Base-by-base conservation (phyloP, 805 yeast genomes). In the Saccharomycopsis fibuligera region DNA sequence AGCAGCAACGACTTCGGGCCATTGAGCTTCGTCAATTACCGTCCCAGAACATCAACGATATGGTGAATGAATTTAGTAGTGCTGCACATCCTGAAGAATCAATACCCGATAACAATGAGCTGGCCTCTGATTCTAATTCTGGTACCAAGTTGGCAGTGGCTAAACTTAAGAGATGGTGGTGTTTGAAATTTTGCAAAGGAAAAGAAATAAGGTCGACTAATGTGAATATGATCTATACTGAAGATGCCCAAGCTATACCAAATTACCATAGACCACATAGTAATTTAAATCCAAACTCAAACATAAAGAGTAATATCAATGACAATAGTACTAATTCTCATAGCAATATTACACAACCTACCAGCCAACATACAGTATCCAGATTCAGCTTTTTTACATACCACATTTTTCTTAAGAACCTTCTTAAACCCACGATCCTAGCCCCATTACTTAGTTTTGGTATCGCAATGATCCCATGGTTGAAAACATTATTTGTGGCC, bases 401-500 rank as follows among this genome's bases (percentile, higher is more conserved):
- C 57, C 54, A 45, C 27, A 64, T 66, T 48, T 58, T 72, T 31
- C 22, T 66, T 5, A 66, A 74, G 45, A 84, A 81, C 60, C 76
- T 81, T 48, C 56, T 68, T 23, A 72, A 88, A 30, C 95, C 96
- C 0, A 84, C 81, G 17, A 83, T 95, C 0, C 53, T 84, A 3
- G 70, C 89, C 0, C 72, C 88, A 12, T 68, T 90, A 6, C 45
- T 81, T 0, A 73, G 91, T 1, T 68, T 90, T 27, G 68, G 74
- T 1, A 69, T 87, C 17, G 76, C 91, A 4, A 81, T 91, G 86
- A 73, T 90, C 14, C 96, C 96, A 0, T 91, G 96, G 75, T 68
- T 85, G 2, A 78, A 81, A 53, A 82, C 86, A 0, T 68, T 84
- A 17, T 87, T 86, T 60, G 82, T 79, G 8, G 56, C 59, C 1